Base-by-base conservation (phyloP, 2,329 filamentous ascomycete species). In the Coniochaeta ligniaria region DNA sequence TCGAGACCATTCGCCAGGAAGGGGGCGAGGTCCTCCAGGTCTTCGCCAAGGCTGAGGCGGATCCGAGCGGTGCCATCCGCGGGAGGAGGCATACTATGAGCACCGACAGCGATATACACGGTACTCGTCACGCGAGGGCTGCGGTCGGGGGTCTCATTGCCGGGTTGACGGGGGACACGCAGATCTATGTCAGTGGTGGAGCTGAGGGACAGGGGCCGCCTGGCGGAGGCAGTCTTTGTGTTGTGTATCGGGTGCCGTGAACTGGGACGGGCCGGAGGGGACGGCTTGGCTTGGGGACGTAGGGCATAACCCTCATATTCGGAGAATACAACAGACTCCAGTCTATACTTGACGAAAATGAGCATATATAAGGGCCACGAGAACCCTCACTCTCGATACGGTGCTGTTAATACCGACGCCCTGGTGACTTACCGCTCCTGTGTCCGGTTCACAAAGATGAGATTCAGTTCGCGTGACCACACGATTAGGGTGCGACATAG, bases 11-110 rank as follows among this genome's bases (percentile, higher is more conserved):
- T 35, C 59, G 64, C 33, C 47, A 31, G 9, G 66, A 61, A 36
- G 36, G 61, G n/a, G 64, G 66, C 17, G 22, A 61, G 52, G 65
- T 71, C 6, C 60, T 71, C 11, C 70, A 71, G 60, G 64, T 70
- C 11, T 72, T 71, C 62, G 70, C 66, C 22, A 71, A 70, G 60
- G 70, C 70, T 33, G 70, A 72, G 65, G 68, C 69, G 2, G 66
- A 70, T 57, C 68, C 69, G 12, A 62, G 31, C 22, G 69, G 67
- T 31, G 60, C 33, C 22, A 66, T 71, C 11, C 59, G 69, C 5
- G 67, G 66, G 1, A 61, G 58, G n/a, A 66, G 70, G 54, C 67
- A 72, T 59, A 72, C 68, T 6, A 72, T 70, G 69, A 70, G 66
- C 60, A 69, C 69, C 2, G 70, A 64, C 61, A 64, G 62, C 50